These are phyloP conservation scores for Heimioporus sp. DNA, from an alignment of 768 basidiomycete species.

Conservation along the genomic window DNA sequence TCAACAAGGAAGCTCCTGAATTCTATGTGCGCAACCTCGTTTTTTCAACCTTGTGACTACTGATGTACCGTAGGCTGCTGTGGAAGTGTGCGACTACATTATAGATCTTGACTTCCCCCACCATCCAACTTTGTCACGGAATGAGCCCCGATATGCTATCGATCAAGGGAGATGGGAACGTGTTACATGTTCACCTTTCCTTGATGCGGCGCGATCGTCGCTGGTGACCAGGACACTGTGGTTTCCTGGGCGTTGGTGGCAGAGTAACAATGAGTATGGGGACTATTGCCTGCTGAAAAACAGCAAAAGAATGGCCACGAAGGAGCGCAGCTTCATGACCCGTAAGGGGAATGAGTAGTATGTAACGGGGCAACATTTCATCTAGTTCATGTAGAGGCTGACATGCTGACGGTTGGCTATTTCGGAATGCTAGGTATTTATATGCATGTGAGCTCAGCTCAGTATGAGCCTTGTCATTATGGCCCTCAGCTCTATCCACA, in stretches of 20 bases:
- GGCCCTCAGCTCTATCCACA: conserved; percentile 15
- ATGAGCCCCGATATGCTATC: conserved; percentile 80
- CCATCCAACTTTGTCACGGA: conserved; percentile 49
- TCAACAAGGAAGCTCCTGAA: conserved; percentile 75
- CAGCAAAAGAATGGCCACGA: conserved; percentile 31
- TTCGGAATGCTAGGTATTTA: conserved; percentile 21
- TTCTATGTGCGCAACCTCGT: conserved; percentile 63
- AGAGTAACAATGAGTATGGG: conserved; percentile 71
- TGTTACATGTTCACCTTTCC: conserved; percentile 76
- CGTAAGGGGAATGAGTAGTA: conserved; percentile 8
- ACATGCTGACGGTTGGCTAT: conserved; percentile 6
- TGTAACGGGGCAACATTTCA: conserved; percentile 2
- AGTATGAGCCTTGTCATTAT: conserved; percentile 3
- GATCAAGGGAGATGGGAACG: conserved; percentile 75
- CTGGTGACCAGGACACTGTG: conserved; percentile 75
- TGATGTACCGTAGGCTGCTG: conserved; percentile 51
- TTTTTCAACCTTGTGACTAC: not conserved
- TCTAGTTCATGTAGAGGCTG: conserved; percentile 17
- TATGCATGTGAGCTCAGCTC: not conserved
- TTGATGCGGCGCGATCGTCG: conserved; percentile 76
- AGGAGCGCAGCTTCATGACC: conserved; percentile 22
- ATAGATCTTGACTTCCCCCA: conserved; percentile 86
- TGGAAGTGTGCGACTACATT: conserved; percentile 81
- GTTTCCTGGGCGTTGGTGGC: conserved; percentile 73
- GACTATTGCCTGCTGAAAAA: conserved; percentile 89